Evolutionary conservation across 2,329 filamentous ascomycete genomes (phyloP), one percentile per base, ranked within the genome.

Genomic region (Calonectria montana): DNA sequence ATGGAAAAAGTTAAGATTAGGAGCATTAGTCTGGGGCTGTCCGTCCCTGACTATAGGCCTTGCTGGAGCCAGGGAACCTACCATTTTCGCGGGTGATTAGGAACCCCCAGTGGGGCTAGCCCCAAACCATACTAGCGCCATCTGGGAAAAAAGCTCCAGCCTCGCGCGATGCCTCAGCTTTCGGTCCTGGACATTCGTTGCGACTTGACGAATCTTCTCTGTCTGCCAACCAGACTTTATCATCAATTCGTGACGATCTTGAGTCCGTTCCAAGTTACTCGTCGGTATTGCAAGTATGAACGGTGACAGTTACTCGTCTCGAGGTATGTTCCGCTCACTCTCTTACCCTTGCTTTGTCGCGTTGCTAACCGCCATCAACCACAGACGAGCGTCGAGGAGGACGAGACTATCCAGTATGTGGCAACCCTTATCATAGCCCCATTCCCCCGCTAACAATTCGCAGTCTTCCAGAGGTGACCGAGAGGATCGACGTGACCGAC

Each of bases 251-350:
- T 67, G 71, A 73, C 72, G 72, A 48, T 43, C 27, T 39, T 35
- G 29, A 39, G 41, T 29, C 61, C 69, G 70, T 72, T 70, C 70
- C 64, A 63, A 73, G 70, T 73, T 73, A 72, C 67, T 73, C 73
- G 45, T 73, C 65, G 74, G 67, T 72, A 73, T 74, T 73, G 59
- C 57, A 68, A 91, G 73, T 72, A 97, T 97, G 94, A 96, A 96
- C 93, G 94, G 94, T 82, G 94, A 96, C 83, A 93, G 88, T 83
- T 96, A 96, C 84, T 91, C 91, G 81, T 91, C 93, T 79, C 91
- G 94, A 91, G 94, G 94, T 94, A 87, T 83, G 87, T 81, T 77
- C 31, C 31, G 35, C 39, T 15, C n/a, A 29, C 41, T 21, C 37
- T 62, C 31, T 50, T 69, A 71, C 39, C 74, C 66, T 69, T 69